phyloP scores from a whole-genome alignment of 2,329 filamentous ascomycete species.

The Xylariomycetidae sp. region DNA sequence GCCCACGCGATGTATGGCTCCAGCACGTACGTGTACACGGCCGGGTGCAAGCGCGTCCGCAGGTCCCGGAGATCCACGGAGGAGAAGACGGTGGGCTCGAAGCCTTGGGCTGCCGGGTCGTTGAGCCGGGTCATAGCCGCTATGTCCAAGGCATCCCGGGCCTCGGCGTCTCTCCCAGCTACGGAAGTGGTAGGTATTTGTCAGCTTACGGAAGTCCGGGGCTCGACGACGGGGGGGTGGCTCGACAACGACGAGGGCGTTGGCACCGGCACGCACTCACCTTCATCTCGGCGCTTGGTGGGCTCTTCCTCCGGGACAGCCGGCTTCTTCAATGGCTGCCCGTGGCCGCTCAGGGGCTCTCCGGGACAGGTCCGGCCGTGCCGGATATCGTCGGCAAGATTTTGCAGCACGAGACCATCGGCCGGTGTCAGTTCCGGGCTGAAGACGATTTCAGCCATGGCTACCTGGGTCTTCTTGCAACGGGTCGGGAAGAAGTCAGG shows the following conservation, averaged over 20 bases:
- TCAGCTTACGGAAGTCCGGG: conserved; percentile 5
- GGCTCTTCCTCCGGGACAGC: neutral
- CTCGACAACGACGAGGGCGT: no score
- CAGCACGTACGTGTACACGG: conserved; percentile 15
- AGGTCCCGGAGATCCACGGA: conserved; percentile 33
- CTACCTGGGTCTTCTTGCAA: no score
- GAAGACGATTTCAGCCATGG: conserved; percentile 27
- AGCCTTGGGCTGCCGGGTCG: conserved; percentile 32
- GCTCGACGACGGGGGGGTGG: no score
- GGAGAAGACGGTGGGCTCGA: conserved; percentile 42
- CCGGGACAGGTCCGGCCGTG: conserved; percentile 8
- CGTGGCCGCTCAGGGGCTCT: neutral
- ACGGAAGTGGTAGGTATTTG: conserved; percentile 7
- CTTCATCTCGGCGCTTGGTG: neutral
- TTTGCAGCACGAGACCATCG: conserved; percentile 34
- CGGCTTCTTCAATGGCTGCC: neutral
- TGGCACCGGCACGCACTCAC: neutral
- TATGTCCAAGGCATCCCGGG: conserved; percentile 26
- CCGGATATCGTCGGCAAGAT: conserved; percentile 33
- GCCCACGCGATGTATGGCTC: conserved; percentile 23
- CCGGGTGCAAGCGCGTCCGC: conserved; percentile 24
- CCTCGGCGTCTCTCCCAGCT: conserved; percentile 2
- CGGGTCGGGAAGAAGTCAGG: no score
- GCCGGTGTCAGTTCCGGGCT: conserved; percentile 35
- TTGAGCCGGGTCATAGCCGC: conserved; percentile 34